phyloP scores from a whole-genome alignment of 2,329 filamentous ascomycete genomes.

The Clarireedia sp. region DNA sequence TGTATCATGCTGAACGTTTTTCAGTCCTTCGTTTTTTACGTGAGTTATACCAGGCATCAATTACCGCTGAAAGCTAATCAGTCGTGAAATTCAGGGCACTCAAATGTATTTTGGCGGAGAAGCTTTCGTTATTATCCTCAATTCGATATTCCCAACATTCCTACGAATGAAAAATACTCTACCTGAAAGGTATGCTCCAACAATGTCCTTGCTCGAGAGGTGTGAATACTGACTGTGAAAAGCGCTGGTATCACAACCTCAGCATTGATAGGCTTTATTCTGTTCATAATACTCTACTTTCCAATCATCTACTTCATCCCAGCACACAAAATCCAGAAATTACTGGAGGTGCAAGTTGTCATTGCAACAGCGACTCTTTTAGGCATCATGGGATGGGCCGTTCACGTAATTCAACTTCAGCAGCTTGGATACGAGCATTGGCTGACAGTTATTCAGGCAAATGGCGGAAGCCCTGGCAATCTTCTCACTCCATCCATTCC shows the following conservation, averaged over 20 bases:
- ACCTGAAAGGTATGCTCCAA: constrained; percentile 28
- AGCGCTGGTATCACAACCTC: constrained; percentile 28
- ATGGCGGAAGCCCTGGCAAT: neutral
- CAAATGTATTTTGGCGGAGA: neutral
- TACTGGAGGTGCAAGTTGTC: neutral
- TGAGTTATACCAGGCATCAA: neutral
- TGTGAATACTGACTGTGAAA: constrained; percentile 32
- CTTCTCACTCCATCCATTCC: neutral
- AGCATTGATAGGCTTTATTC: constrained; percentile 36
- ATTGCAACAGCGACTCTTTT: neutral
- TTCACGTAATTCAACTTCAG: neutral
- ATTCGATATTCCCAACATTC: constrained; percentile 30
- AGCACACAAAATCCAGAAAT: neutral
- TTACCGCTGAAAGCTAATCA: neutral
- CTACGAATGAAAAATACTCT: constrained; percentile 31
- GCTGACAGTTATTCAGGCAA: neutral
- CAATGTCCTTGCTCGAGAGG: constrained; percentile 31
- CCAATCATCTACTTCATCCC: neutral
- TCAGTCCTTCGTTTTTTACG: neutral
- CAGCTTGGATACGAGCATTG: neutral
- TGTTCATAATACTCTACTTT: neutral
- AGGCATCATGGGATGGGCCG: neutral
- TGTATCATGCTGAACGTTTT: neutral
- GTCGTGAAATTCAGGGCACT: neutral
- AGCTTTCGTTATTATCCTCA: constrained; percentile 17